Evolutionary conservation across 331 rosid genomes (phyloP), one percentile per base, ranked within the genome.

Genomic region (Quercus tomentella): DNA sequence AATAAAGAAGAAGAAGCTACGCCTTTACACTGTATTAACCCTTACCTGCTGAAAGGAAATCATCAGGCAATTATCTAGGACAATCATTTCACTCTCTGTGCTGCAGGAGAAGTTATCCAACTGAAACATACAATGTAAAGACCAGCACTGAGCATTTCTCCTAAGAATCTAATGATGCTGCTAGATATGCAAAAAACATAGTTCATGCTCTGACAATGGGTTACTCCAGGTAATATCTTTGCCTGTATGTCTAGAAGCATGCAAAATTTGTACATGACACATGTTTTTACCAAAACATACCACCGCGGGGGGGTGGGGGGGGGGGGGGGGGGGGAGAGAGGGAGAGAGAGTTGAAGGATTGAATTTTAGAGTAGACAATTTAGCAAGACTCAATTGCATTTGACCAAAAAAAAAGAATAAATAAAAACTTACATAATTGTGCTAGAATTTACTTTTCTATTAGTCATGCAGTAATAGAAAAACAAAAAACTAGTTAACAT

Each of bases 191-290:
- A 81, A 91, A 95, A 82, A 78, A 33, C 35, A 33, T 33, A 92
- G 78, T 89, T 92, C 17, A 97, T 97, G 85, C 98, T 95, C 83
- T 95, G 98, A 97, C 98, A 92, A 80, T 95, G 97, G 6, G 97
- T 91, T 56, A 95, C 97, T 79, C 98, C 98, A 1, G 96, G 98
- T n/a, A 95, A 76, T 77, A 95, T 95, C 87, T 92, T 91, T 61
- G 84, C 84, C 87, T 87, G 91, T 76, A 95, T 86, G 75, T 95
- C 98, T 92, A 88, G 86, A 84, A 81, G 62, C 74, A 67, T 72
- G 67, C 15, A 80, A 71, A 73, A 22, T 8, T 22, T 70, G 69
- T 49, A 65, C 78, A 84, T 83, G 57, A 76, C 65, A 82, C 7
- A 60, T 56, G 70, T 43, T 33, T 33, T 33, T 33, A 5, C 35